phyloP scores from a whole-genome alignment of 1,284 basidiomycete genomes.

The Apiotrichum akiyoshidainum region DNA sequence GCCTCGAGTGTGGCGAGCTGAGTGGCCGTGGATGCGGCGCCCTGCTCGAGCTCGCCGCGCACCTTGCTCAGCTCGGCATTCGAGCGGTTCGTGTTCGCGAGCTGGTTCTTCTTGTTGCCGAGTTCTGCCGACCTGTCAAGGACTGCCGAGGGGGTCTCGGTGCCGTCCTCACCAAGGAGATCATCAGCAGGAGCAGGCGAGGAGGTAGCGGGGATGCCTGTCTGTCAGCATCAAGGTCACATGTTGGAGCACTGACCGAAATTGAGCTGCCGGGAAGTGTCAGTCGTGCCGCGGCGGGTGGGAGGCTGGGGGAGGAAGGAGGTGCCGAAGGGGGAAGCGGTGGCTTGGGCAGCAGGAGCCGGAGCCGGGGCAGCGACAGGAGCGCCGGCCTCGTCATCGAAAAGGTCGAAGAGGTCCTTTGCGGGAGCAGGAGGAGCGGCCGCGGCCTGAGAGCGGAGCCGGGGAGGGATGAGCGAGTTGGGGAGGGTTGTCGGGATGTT shows the following conservation, averaged over 20 bases:
- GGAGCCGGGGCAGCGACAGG: constrained; percentile 5
- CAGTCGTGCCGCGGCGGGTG: constrained; percentile 11
- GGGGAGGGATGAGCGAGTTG: constrained; percentile 71
- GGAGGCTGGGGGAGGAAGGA: constrained; percentile 30
- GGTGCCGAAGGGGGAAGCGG: too few relatives aligned
- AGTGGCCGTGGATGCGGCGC: constrained; percentile 62
- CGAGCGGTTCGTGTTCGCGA: constrained; percentile 67
- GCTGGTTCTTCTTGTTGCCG: constrained; percentile 78
- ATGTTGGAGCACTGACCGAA: too few relatives aligned
- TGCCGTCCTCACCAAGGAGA: constrained; percentile 45
- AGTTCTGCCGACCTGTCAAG: constrained; percentile 60
- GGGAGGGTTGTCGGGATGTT: constrained; percentile 74
- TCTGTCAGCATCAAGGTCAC: not conserved
- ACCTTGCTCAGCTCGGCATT: constrained; percentile 41
- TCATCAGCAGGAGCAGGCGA: constrained; percentile 24
- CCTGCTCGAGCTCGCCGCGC: constrained; percentile 45
- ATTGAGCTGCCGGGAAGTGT: not conserved
- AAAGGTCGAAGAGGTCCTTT: constrained; percentile 50
- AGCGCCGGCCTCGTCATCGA: constrained; percentile 31
- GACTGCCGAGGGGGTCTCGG: constrained; percentile 37
- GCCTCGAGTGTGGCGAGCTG: constrained; percentile 51
- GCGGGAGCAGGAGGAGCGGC: constrained; percentile 19
- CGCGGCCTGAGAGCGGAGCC: constrained; percentile 27
- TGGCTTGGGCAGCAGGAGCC: constrained; percentile 1
- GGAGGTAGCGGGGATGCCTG: not conserved